Evolutionary conservation across 1,284 basidiomycete species (phyloP).

Genomic region (Trichosporon faecale): DNA sequence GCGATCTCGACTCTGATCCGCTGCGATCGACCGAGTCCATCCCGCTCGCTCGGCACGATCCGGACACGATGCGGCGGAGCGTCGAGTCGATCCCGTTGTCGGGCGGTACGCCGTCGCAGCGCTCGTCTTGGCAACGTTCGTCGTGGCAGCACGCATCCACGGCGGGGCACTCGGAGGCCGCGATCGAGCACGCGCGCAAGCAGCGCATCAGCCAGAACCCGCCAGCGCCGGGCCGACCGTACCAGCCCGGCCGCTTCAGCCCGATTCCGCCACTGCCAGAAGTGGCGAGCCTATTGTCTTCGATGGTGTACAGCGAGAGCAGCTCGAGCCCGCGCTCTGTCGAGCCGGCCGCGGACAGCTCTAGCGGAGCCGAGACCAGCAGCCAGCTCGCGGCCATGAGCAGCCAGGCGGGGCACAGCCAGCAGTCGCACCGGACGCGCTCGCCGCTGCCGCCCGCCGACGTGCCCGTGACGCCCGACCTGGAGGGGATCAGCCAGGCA

Average conservation of each 20-base stretch:
- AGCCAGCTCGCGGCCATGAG: slow-evolving; percentile 7
- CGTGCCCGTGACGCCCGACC: background rate
- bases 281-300: background rate
- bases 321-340: background rate
- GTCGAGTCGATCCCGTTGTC: slow-evolving; percentile 4
- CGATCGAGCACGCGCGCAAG: slow-evolving; percentile 14
- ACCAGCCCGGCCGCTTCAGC: slow-evolving; percentile 10
- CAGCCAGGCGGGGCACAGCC: background rate
- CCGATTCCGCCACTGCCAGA: slow-evolving; percentile 11
- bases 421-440: slow-evolving; percentile 3
- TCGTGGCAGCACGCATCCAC: slow-evolving; percentile 9
- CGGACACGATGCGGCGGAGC: background rate
- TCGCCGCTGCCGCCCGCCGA: slow-evolving; percentile 2
- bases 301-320: background rate
- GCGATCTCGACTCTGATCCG: background rate
- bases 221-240: slow-evolving; percentile 15
- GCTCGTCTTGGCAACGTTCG: slow-evolving; percentile 11
- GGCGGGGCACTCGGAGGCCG: background rate
- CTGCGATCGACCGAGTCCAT: background rate
- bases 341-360: slow-evolving; percentile 5
- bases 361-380: background rate
- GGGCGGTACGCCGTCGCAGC: slow-evolving; percentile 7
- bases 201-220: slow-evolving; percentile 16
- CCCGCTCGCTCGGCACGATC: background rate
- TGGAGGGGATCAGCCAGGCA: slow-evolving; percentile 5